Conservation (phyloP, 2,329 filamentous ascomycete species). For the Trichoderma lentiforme region DNA sequence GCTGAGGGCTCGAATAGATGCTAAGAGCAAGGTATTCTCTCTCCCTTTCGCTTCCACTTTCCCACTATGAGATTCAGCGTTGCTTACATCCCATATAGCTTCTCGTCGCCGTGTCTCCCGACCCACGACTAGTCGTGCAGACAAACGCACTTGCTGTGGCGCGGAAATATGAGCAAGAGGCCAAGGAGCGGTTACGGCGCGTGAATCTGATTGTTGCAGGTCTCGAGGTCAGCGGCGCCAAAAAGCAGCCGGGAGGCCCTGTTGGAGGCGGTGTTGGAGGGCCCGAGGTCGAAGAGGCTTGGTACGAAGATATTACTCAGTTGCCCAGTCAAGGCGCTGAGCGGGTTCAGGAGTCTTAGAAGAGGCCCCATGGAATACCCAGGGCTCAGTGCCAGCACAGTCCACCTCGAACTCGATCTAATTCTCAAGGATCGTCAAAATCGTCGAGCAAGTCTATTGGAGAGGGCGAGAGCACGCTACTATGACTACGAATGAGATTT, state of each 20-base stretch:
- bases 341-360: background rate
- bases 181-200: constrained; percentile 71
- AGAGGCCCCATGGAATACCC: background rate
- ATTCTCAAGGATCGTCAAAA: background rate
- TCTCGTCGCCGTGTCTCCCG: constrained; percentile 66
- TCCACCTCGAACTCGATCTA: background rate
- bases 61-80: background rate
- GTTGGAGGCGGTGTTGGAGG: constrained; percentile 15
- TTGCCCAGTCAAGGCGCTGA: background rate
- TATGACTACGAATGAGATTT: background rate
- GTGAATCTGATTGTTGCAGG: constrained; percentile 74
- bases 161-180: constrained; percentile 68
- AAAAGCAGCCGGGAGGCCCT: constrained; percentile 20
- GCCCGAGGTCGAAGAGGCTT: constrained; percentile 31
- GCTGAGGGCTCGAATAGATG: constrained; percentile 78
- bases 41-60: background rate
- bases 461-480: background rate
- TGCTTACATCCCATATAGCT: constrained; percentile 43
- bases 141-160: constrained; percentile 64
- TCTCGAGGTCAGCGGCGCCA: constrained; percentile 56
- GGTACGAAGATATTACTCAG: constrained; percentile 32
- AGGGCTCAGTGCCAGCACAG: background rate
- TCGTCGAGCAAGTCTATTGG: background rate
- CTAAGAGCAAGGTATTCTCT: constrained; percentile 65
- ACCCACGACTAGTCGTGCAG: constrained; percentile 69